Conservation (phyloP, 129 eudicot species). For the Solidago caesia region DNA sequence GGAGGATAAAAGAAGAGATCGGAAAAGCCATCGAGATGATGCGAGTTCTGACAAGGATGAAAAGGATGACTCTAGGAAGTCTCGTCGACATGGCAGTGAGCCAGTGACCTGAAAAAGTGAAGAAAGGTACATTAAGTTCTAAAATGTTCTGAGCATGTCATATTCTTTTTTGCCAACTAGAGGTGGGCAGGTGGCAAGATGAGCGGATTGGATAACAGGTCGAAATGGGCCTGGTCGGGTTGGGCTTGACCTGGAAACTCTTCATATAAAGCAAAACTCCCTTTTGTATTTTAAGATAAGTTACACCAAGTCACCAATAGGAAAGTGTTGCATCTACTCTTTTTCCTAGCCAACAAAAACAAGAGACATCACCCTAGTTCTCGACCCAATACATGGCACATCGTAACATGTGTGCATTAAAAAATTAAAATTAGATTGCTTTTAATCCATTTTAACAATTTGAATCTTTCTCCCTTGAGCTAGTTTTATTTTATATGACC, state of each 20-base stretch:
- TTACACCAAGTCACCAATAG: too few relatives aligned
- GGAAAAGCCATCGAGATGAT: conserved; percentile 86
- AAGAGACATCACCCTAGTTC: neutral
- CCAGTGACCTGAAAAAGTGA: conserved; percentile 90
- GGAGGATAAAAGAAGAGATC: conserved; percentile 77
- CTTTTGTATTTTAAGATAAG: too few relatives aligned
- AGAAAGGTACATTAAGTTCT: conserved; percentile 57
- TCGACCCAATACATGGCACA: too few relatives aligned
- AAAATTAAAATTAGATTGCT: too few relatives aligned
- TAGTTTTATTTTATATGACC: neutral
- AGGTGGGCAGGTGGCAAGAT: neutral
- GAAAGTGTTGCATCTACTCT: too few relatives aligned
- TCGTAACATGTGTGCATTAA: too few relatives aligned
- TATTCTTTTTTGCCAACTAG: neutral
- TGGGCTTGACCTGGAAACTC: too few relatives aligned
- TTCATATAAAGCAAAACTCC: too few relatives aligned
- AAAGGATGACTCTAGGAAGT: conserved; percentile 73
- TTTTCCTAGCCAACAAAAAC: neutral
- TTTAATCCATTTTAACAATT: neutral
- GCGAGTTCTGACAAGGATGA: conserved; percentile 72
- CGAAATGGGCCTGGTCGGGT: neutral
- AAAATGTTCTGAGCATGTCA: neutral
- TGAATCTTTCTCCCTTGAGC: neutral
- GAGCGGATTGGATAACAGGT: too few relatives aligned
- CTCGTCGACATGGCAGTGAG: conserved; percentile 91